Conservation (phyloP, 2,329 filamentous ascomycete species). For the Parascedosporium putredinis region DNA sequence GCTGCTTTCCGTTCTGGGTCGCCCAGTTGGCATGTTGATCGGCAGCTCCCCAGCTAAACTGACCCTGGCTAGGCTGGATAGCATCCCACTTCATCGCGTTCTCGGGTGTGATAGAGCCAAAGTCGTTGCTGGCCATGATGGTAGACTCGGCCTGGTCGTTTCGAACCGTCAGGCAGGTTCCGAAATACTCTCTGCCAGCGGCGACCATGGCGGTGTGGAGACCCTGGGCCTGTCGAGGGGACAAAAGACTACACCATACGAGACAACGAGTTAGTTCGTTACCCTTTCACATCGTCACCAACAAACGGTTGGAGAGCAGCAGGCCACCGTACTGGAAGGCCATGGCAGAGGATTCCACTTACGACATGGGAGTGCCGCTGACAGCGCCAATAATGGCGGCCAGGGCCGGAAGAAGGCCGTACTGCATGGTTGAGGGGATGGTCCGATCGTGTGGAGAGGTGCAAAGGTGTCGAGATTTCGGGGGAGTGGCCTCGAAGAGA, state of each 20-base stretch:
- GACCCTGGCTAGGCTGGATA: slow-evolving; percentile 41
- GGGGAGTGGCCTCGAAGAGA: not conserved
- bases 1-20: slow-evolving; percentile 32
- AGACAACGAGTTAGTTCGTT: too few relatives aligned
- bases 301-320: too few relatives aligned
- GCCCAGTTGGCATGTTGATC: slow-evolving; percentile 34
- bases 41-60: slow-evolving; percentile 44
- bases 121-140: slow-evolving; percentile 40
- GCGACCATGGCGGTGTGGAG: slow-evolving; percentile 17
- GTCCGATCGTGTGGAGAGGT: not conserved
- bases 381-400: slow-evolving; percentile 1
- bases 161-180: slow-evolving; percentile 45
- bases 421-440: too few relatives aligned
- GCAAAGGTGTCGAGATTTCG: not conserved
- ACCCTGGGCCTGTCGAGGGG: slow-evolving; percentile 6
- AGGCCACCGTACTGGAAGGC: too few relatives aligned
- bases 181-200: slow-evolving; percentile 34
- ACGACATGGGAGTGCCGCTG: slow-evolving; percentile 2
- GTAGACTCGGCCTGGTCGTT: slow-evolving; percentile 39
- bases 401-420: not conserved
- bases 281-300: too few relatives aligned
- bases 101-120: slow-evolving; percentile 44
- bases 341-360: too few relatives aligned
- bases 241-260: not conserved
- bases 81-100: slow-evolving; percentile 44